These are phyloP conservation scores for Erucastrum elatum DNA, from an alignment of 345 rosid genomes.

Conservation along the genomic window DNA sequence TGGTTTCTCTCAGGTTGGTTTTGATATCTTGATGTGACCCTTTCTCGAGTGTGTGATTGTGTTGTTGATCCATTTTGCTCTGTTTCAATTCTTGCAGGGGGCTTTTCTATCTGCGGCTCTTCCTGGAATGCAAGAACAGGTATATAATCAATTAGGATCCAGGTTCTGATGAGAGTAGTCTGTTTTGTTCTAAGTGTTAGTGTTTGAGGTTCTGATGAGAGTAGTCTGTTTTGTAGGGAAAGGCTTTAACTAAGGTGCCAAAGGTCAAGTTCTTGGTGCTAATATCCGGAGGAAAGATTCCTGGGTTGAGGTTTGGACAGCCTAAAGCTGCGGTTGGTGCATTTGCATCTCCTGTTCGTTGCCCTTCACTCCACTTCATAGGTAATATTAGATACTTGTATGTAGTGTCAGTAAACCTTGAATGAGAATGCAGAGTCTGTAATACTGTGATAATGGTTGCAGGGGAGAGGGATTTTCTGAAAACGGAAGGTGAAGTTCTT, in stretches of 20 bases:
- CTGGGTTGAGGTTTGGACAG: constrained; percentile 46
- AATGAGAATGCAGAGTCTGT: neutral
- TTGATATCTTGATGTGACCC: neutral
- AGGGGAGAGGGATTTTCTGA: constrained; percentile 19
- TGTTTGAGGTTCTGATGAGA: neutral
- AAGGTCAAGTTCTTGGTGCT: constrained; percentile 44
- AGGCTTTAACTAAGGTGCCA: neutral
- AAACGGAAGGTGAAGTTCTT: constrained; percentile 42
- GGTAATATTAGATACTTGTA: constrained; percentile 31
- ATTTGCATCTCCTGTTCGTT: constrained; percentile 49
- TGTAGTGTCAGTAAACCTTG: neutral
- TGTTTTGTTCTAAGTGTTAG: neutral
- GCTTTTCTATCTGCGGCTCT: constrained; percentile 32
- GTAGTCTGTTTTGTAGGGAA: neutral
- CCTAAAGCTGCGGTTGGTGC: constrained; percentile 56
- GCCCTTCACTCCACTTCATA: constrained; percentile 64
- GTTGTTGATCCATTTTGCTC: neutral
- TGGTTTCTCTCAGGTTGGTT: constrained; percentile 52
- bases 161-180: neutral
- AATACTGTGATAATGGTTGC: neutral
- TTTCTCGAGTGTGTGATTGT: too few species aligned
- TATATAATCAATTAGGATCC: constrained; percentile 6
- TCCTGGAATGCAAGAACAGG: constrained; percentile 41
- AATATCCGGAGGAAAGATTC: constrained; percentile 47
- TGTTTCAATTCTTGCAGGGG: constrained; percentile 20